Evolutionary conservation across 2,329 filamentous ascomycete species (phyloP), one percentile per base, ranked within the genome.

Genomic region (Neonectria magnoliae): DNA sequence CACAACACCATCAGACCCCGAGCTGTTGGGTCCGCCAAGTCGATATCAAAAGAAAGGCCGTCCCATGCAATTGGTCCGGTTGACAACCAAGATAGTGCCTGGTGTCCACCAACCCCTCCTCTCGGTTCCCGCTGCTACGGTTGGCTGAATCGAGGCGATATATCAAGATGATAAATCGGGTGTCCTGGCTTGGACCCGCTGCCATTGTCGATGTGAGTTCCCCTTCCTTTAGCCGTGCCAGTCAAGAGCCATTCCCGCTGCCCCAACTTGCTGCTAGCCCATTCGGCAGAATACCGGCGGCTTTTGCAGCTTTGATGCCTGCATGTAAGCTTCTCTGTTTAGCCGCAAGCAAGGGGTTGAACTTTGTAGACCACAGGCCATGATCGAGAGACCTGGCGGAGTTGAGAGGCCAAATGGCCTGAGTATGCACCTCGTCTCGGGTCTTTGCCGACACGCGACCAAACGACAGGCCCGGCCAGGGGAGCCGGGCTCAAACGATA

Each of bases 191-290:
- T 47, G 61, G 70, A 71, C 71, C 70, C 68, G 71, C 70, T 60
- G 54, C 38, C 54, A 44, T 42, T 57, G 22, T 58, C 62, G 29
- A 65, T 55, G 54, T 54, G 56, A 62, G 61, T 68, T 68, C 68
- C 60, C 66, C 59, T 55, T 56, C 58, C 41, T 57, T 73, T 73
- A 74, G 71, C 72, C 72, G 72, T 74, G 52, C 72, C 72, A 74
- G 72, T 74, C 53, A 74, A 67, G 70, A 74, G 66, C 58, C 62
- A 61, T 63, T 54, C 62, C 62, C 56, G 55, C 51, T 41, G 63
- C 62, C 59, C 69, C 63, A 64, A 62, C 57, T 33, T 45, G 57
- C 62, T 68, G 59, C 65, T 69, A 71, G 65, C 57, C 67, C 60
- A 50, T 42, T 65, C 66, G 71, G 68, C 38, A 70, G 64, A 73